Conservation (phyloP, 257 asterid genomes). For the Scutellaria barbata region DNA sequence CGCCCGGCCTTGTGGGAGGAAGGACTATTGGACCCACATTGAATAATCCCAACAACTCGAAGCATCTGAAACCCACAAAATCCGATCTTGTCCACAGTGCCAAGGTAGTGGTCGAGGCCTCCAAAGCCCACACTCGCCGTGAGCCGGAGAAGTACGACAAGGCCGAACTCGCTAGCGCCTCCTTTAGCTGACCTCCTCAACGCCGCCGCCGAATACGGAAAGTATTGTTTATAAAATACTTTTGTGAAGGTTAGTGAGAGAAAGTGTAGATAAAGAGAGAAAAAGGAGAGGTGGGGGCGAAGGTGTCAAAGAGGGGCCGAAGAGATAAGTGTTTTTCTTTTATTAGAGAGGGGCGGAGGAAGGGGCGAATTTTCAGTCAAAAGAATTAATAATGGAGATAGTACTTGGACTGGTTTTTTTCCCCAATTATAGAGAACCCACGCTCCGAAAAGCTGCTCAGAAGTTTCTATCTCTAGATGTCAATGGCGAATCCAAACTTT, state of each 20-base stretch:
- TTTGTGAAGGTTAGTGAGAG: too few species aligned
- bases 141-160: constrained; percentile 51
- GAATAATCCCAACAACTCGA: constrained; percentile 7
- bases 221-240: too few species aligned
- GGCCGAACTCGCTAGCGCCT: constrained; percentile 53
- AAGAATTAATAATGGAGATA: too few species aligned
- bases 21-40: not conserved
- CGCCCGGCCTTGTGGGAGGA: too few species aligned
- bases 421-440: constrained; percentile 55
- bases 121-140: constrained; percentile 44
- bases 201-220: constrained; percentile 60
- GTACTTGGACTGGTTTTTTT: too few species aligned
- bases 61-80: constrained; percentile 26
- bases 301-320: too few species aligned
- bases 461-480: constrained; percentile 51
- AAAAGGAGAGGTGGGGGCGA: too few species aligned
- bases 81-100: constrained; percentile 59
- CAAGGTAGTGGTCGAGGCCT: constrained; percentile 58
- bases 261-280: too few species aligned
- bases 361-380: too few species aligned
- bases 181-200: constrained; percentile 57
- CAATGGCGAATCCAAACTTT: constrained; percentile 60
- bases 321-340: too few species aligned
- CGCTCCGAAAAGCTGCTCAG: constrained; percentile 50
- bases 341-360: too few species aligned